These are phyloP conservation scores for Flammula alnicola DNA, from an alignment of 1,284 basidiomycete genomes.

Conservation along the genomic window DNA sequence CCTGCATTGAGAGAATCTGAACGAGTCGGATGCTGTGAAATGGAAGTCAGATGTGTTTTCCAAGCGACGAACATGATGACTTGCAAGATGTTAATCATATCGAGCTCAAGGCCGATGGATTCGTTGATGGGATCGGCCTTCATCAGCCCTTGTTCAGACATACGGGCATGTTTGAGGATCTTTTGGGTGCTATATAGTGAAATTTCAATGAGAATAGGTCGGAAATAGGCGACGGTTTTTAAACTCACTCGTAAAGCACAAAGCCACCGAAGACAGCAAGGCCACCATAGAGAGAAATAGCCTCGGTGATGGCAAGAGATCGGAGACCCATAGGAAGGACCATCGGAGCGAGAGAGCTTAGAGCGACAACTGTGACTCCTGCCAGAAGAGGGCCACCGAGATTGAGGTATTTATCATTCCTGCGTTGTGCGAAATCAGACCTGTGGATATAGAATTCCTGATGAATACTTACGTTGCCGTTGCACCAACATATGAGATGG, in stretches of 20 bases:
- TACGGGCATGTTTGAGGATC: conserved; percentile 77
- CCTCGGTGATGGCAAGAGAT: conserved; percentile 76
- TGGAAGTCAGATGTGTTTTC: conserved; percentile 1
- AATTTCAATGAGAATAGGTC: too few relatives aligned
- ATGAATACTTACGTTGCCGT: conserved; percentile 69
- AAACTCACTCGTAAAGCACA: conserved; percentile 81
- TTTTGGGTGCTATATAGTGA: conserved; percentile 67
- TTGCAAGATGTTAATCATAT: conserved; percentile 87
- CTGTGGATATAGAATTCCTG: background rate
- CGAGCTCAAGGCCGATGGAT: conserved; percentile 79
- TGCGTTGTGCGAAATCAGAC: too few relatives aligned
- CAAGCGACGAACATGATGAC: conserved; percentile 1
- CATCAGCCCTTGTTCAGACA: conserved; percentile 72
- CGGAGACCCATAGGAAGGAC: conserved; percentile 82
- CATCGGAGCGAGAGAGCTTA: conserved; percentile 87
- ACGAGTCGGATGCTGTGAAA: conserved; percentile 73
- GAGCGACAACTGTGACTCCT: conserved; percentile 85
- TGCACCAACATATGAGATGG: conserved; percentile 86
- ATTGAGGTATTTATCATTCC: conserved; percentile 85
- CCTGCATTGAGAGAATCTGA: conserved; percentile 77
- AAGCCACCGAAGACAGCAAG: conserved; percentile 89
- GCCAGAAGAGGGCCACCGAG: conserved; percentile 86
- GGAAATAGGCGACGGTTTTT: background rate
- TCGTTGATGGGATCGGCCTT: conserved; percentile 80
- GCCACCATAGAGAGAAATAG: conserved; percentile 84